A percentile compares a stretch with the other conserved stretches of the same genome.
These are phyloP conservation scores for Erodium trifolium DNA, from an alignment of 441 rosid species.

Conservation along the genomic window DNA sequence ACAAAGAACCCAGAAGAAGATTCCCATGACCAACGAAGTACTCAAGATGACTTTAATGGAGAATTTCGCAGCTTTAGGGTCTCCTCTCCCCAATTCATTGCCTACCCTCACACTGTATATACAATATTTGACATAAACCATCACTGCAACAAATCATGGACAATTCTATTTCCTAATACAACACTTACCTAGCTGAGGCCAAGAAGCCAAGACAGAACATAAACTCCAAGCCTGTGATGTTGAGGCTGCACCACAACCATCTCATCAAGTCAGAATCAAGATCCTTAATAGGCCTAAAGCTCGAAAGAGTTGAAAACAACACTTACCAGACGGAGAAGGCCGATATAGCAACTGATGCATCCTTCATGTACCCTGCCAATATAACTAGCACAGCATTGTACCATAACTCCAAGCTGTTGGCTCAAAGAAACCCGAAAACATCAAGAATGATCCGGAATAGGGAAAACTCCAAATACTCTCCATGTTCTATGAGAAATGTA, in stretches of 20 bases:
- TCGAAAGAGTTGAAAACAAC: not conserved
- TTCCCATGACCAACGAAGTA: constrained; percentile 33
- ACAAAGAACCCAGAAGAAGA: constrained; percentile 39
- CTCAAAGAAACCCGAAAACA: not conserved
- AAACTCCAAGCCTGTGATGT: constrained; percentile 33
- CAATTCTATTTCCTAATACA: no score
- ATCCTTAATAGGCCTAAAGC: not conserved
- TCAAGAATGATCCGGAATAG: not conserved
- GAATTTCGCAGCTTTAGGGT: constrained; percentile 40
- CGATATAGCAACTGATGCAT: constrained; percentile 37
- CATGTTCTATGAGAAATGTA: no score
- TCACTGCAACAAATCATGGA: no score
- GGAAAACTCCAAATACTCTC: no score
- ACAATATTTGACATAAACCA: not conserved
- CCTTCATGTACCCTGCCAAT: constrained; percentile 43
- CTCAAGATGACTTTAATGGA: constrained; percentile 39
- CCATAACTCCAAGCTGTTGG: constrained; percentile 50
- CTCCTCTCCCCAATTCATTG: constrained; percentile 67
- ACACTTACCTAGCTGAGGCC: constrained; percentile 37
- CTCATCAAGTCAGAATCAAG: not conserved
- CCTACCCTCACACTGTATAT: constrained; percentile 43
- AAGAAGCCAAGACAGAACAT: constrained; percentile 59
- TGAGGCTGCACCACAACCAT: constrained; percentile 32
- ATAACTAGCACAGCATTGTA: constrained; percentile 39
- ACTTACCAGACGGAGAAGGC: constrained; percentile 59